Percentiles rank a stretch among this genome's conserved stretches.
Conservation (phyloP, 2,329 filamentous ascomycete genomes). For the Colletotrichum theobromicola region DNA sequence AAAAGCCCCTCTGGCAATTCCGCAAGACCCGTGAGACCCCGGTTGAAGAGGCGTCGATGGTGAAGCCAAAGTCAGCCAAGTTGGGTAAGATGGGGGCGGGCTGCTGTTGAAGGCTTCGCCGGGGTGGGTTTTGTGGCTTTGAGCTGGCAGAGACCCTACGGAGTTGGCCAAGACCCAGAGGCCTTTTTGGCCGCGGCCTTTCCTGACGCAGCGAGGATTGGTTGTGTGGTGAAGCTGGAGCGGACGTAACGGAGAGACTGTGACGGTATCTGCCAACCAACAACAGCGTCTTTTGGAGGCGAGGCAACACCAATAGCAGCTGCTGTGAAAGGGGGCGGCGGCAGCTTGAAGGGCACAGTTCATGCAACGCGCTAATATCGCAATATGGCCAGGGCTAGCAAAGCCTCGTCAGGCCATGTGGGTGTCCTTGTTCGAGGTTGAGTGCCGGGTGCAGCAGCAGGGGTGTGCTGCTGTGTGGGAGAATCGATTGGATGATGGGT, state of each 20-base stretch:
- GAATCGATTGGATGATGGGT: constrained; percentile 11
- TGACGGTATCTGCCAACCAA: background rate
- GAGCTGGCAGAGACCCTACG: background rate
- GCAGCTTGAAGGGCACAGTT: background rate
- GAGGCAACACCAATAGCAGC: background rate
- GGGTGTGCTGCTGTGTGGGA: constrained; percentile 1
- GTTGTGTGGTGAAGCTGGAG: background rate
- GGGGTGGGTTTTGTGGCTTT: constrained; percentile 5
- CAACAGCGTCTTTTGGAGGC: background rate
- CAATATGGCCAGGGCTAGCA: constrained; percentile 11
- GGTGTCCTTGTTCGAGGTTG: constrained; percentile 23
- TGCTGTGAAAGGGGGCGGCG: background rate
- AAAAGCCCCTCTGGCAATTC: constrained; percentile 14
- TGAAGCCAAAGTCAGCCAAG: background rate
- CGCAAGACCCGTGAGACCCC: constrained; percentile 9
- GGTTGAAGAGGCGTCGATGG: constrained; percentile 11
- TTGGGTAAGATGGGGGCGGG: background rate
- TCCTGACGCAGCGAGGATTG: constrained; percentile 3
- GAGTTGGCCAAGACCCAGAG: background rate
- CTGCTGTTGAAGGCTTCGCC: background rate
- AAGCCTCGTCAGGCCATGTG: constrained; percentile 21
- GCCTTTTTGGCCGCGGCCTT: background rate
- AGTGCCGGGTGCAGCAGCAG: constrained; percentile 18
- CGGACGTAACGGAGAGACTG: background rate
- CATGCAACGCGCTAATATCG: constrained; percentile 3